A percentile compares a stretch with the other conserved stretches of the same genome.
Conservation (phyloP, 2,329 filamentous ascomycete genomes). For the Monosporascus cannonballus region DNA sequence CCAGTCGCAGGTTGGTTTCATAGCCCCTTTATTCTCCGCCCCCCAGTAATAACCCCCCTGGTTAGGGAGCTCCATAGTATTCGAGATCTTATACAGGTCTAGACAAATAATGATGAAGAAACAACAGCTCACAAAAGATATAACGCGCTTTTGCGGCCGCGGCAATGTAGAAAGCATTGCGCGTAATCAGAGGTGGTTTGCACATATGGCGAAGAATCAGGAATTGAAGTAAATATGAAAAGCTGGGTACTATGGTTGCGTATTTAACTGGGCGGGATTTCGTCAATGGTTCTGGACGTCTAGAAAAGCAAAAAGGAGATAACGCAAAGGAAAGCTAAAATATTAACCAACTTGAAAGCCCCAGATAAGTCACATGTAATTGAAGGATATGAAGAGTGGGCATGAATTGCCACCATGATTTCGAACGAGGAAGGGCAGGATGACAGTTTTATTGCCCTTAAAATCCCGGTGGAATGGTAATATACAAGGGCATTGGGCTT, state of each 20-base stretch:
- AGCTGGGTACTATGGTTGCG: background rate
- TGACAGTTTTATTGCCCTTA: background rate
- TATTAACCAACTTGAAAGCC: background rate
- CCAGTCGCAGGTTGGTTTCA: background rate
- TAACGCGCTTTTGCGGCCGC: background rate
- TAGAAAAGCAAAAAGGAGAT: background rate
- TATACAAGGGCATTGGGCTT: background rate
- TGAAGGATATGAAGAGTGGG: too few species aligned
- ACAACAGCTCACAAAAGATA: background rate
- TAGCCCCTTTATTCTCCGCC: background rate
- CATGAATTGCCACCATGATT: background rate
- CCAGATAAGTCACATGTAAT: background rate
- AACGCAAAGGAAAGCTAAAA: background rate
- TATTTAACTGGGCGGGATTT: background rate
- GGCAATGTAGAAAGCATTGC: background rate
- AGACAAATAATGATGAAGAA: background rate
- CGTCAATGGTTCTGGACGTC: background rate
- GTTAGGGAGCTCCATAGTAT: background rate
- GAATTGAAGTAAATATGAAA: background rate
- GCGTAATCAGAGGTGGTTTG: background rate
- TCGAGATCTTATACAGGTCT: background rate
- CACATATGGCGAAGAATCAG: background rate
- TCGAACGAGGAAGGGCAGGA: background rate
- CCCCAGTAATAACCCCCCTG: background rate
- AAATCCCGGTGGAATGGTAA: background rate